phyloP scores from a whole-genome alignment of 768 basidiomycete genomes.

The Termitomyces bulborhizus region DNA sequence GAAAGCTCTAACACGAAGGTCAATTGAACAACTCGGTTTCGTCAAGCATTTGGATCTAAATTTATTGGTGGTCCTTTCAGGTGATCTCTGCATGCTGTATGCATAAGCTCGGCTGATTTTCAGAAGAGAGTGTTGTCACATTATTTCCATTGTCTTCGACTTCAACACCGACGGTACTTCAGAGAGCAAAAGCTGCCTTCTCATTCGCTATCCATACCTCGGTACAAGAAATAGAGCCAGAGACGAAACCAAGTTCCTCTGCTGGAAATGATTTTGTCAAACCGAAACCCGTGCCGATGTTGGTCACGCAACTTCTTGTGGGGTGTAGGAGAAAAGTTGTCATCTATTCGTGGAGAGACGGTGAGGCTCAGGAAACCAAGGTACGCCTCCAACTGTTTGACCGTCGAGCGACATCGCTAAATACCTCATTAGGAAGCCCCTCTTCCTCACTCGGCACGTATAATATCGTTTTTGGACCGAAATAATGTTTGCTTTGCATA shows the following conservation, averaged over 20 bases:
- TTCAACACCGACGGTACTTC: conserved; percentile 61
- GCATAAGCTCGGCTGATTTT: neutral
- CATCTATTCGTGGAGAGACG: conserved; percentile 83
- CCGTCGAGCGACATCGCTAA: neutral
- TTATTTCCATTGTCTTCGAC: conserved; percentile 74
- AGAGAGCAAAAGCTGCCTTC: conserved; percentile 75
- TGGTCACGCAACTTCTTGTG: conserved; percentile 73
- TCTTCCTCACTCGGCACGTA: conserved; percentile 87
- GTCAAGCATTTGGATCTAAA: conserved; percentile 84
- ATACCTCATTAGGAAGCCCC: conserved; percentile 57
- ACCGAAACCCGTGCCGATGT: conserved; percentile 48
- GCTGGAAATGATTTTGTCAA: conserved; percentile 24
- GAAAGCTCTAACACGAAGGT: conserved; percentile 55
- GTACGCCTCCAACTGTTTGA: conserved; percentile 30
- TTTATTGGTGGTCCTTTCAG: conserved; percentile 78
- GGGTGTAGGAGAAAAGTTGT: conserved; percentile 85
- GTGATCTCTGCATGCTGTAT: conserved; percentile 30
- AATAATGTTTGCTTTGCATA: conserved; percentile 71
- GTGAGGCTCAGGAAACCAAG: conserved; percentile 66
- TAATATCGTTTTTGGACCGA: conserved; percentile 65
- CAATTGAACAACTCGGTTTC: conserved; percentile 86
- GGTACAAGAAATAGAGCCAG: conserved; percentile 37
- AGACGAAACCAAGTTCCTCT: conserved; percentile 16
- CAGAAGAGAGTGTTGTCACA: conserved; percentile 63
- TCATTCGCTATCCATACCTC: conserved; percentile 73